phyloP scores from a whole-genome alignment of 257 asterid species.

The Solanum chiquidenum region DNA sequence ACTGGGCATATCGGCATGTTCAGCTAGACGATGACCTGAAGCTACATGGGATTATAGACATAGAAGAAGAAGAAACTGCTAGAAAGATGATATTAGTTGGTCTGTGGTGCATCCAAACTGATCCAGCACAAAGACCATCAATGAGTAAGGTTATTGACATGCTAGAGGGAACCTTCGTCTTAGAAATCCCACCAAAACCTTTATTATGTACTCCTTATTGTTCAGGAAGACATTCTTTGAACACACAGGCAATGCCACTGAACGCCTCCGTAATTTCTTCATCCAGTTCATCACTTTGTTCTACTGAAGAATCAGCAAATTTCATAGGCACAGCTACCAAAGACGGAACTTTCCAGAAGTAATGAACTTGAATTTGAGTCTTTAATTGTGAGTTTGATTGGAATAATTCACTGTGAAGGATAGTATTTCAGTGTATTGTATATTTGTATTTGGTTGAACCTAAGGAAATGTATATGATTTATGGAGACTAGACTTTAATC shows the following conservation, averaged over 20 bases:
- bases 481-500: background rate
- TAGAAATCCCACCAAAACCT: slow-evolving; percentile 5
- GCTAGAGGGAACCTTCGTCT: slow-evolving; percentile 7
- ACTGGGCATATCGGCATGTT: slow-evolving; percentile 6
- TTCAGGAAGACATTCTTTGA: background rate
- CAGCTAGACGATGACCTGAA: background rate
- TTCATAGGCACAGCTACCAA: background rate
- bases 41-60: background rate
- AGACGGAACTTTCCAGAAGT: background rate
- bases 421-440: background rate
- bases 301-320: background rate
- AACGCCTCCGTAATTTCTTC: too few species aligned
- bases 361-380: background rate
- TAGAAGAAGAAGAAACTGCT: slow-evolving; percentile 7
- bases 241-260: too few species aligned
- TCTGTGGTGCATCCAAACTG: slow-evolving; percentile 14
- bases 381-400: background rate
- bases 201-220: background rate
- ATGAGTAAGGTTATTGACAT: slow-evolving; percentile 12
- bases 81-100: slow-evolving; percentile 14
- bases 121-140: slow-evolving; percentile 13
- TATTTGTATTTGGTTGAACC: background rate
- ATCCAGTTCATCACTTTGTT: background rate
- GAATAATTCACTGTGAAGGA: background rate
- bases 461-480: background rate